These are phyloP conservation scores for Candida schatavii DNA, from an alignment of 805 yeast genomes.

Conservation along the genomic window DNA sequence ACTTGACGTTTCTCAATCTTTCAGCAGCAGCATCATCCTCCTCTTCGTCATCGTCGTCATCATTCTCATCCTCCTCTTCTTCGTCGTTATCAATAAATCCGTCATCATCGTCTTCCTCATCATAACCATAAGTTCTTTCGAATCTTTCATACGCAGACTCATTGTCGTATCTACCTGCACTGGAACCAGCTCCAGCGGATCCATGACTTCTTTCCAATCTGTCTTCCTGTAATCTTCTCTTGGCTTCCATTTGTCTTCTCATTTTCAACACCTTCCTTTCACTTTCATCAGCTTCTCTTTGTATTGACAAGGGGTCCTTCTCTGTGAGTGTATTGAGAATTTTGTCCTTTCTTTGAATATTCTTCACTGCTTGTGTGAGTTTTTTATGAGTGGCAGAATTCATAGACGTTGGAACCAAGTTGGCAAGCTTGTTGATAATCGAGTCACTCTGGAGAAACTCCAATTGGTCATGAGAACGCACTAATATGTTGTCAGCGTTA, in stretches of 20 bases:
- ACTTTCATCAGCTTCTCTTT: slow-evolving; percentile 63
- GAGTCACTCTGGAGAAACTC: slow-evolving; percentile 70
- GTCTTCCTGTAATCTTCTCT: slow-evolving; percentile 58
- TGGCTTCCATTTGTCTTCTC: slow-evolving; percentile 64
- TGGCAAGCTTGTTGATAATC: slow-evolving; percentile 60
- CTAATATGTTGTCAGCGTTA: slow-evolving; percentile 67
- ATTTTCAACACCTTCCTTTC: slow-evolving; percentile 56
- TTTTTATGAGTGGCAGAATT: slow-evolving; percentile 76
- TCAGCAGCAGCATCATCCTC: slow-evolving; percentile 50
- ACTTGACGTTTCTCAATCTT: slow-evolving; percentile 52
- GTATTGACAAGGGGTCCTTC: slow-evolving; percentile 68
- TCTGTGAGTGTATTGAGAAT: slow-evolving; percentile 53
- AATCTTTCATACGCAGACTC: slow-evolving; percentile 39
- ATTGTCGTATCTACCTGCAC: slow-evolving; percentile 11
- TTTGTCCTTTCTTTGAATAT: slow-evolving; percentile 44
- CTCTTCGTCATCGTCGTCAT: slow-evolving; percentile 31
- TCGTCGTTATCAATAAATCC: slow-evolving; percentile 46
- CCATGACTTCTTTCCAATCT: slow-evolving; percentile 43
- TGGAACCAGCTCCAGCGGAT: slow-evolving; percentile 18
- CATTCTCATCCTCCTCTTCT: slow-evolving; percentile 35
- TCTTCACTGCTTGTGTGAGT: slow-evolving; percentile 67
- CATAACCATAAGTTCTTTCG: slow-evolving; percentile 34
- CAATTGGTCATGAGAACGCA: slow-evolving; percentile 66
- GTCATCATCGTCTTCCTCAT: slow-evolving; percentile 37
- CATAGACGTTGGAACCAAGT: slow-evolving; percentile 89